Evolutionary conservation across 2,329 filamentous ascomycete species (phyloP).

Genomic region (Fusarium chaquense): DNA sequence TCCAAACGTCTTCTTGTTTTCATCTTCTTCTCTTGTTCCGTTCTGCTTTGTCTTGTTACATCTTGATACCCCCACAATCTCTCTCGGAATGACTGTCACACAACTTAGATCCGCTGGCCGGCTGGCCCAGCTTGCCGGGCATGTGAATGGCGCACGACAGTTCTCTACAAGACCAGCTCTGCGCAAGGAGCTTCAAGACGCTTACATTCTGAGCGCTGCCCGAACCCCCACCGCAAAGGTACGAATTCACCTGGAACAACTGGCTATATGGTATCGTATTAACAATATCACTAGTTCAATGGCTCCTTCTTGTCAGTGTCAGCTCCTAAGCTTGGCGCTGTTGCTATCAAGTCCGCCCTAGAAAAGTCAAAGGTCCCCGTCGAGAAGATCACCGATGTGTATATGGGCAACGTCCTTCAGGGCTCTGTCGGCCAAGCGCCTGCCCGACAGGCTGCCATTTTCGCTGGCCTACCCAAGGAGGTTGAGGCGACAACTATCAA

Average conservation of each 20-base stretch:
- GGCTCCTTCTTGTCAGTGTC: slow-evolving; percentile 86
- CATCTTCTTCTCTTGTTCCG: slow-evolving; percentile 5
- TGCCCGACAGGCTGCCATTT: slow-evolving; percentile 89
- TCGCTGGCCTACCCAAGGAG: slow-evolving; percentile 83
- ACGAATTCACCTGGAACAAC: background rate
- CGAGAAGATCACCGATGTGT: slow-evolving; percentile 88
- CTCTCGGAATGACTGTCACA: slow-evolving; percentile 36
- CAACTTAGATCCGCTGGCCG: slow-evolving; percentile 53
- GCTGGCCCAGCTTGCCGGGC: slow-evolving; percentile 53
- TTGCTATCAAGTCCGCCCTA: slow-evolving; percentile 91
- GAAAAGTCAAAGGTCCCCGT: slow-evolving; percentile 86
- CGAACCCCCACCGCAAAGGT: slow-evolving; percentile 93
- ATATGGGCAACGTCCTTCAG: slow-evolving; percentile 96
- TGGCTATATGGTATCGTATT: background rate
- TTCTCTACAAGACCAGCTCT: slow-evolving; percentile 61
- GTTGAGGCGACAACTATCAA: slow-evolving; percentile 95
- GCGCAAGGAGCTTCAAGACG: slow-evolving; percentile 81
- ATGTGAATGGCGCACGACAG: slow-evolving; percentile 57
- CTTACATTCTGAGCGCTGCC: slow-evolving; percentile 91
- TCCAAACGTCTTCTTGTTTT: background rate
- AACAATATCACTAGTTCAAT: slow-evolving; percentile 77
- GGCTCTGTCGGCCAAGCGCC: slow-evolving; percentile 88
- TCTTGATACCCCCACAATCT: slow-evolving; percentile 22
- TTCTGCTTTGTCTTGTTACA: slow-evolving; percentile 13
- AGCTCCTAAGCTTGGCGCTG: slow-evolving; percentile 88